A percentile compares a stretch with the other conserved stretches of the same genome.
Conservation (phyloP, 768 basidiomycete species). For the Rhodocollybia butyracea region DNA sequence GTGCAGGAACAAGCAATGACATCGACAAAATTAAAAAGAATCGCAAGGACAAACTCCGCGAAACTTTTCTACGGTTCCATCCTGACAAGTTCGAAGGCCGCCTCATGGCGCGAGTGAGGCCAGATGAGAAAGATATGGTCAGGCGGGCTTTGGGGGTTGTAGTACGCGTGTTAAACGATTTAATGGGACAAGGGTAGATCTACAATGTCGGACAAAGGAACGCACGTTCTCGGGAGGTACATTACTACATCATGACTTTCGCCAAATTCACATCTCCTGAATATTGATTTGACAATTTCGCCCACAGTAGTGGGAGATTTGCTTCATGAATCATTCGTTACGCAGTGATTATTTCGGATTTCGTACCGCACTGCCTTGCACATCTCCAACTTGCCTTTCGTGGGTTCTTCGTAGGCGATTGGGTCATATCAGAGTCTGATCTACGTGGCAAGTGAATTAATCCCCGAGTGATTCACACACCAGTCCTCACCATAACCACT, state of each 20-base stretch:
- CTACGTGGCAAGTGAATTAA: too few species aligned
- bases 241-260: too few species aligned
- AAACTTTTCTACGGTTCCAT: conserved; percentile 71
- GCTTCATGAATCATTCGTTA: neutral
- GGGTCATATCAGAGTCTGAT: neutral
- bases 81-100: conserved; percentile 83
- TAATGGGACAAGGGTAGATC: conserved; percentile 39
- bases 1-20: conserved; percentile 19
- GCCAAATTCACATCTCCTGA: too few species aligned
- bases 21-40: conserved; percentile 46
- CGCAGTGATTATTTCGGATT: neutral
- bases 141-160: conserved; percentile 62
- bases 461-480: conserved; percentile 10
- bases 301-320: too few species aligned
- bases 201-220: neutral
- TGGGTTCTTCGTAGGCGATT: neutral
- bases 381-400: neutral
- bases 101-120: conserved; percentile 49
- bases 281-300: too few species aligned
- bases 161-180: conserved; percentile 51
- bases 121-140: conserved; percentile 46
- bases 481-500: neutral
- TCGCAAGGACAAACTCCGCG: conserved; percentile 59
- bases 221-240: neutral
- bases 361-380: neutral